Base-by-base conservation (phyloP, 2,329 filamentous ascomycete species). In the Lachnellula arida region DNA sequence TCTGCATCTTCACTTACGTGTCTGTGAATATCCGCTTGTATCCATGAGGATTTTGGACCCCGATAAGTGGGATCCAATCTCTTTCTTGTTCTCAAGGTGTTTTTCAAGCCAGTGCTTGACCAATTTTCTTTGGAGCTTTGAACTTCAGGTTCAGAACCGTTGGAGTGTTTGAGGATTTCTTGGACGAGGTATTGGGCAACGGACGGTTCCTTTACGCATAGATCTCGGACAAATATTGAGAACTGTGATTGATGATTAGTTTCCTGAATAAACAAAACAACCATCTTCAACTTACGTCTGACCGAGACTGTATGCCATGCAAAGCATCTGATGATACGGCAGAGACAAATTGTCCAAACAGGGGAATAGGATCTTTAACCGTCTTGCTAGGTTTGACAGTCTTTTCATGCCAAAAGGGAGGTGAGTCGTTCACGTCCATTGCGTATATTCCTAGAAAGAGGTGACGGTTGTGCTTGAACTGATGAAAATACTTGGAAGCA, bases 331-430 rank as follows among this genome's bases (percentile, higher is more conserved):
- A 50, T 46, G 25, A 22, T 55, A 55, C 22, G 19, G 25, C 48
- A n/a, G 40, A 55, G 39, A 55, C 48, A 51, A 55, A 51, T 39
- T 55, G 48, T 52, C 23, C 32, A 46, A 55, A 55, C 34, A 55
- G 19, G 37, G 12, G 35, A 5, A 55, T 40, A 46, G 53, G 48
- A 19, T 55, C 25, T 51, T 44, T 37, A 23, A 51, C 17, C 19
- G 37, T 19, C 37, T n/a, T n/a, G n/a, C n/a, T n/a, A n/a, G n/a
- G n/a, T n/a, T 55, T 46, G 43, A 40, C 25, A 3, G 46, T 5
- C 46, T 28, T 32, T 51, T 51, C 49, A 28, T n/a, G 28, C 39
- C 19, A n/a, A n/a, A n/a, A n/a, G n/a, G n/a, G n/a, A n/a, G 28
- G 52, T 51, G 32, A 55, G 15, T 55, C 32, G 39, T 4, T 47